A percentile compares a stretch with the other conserved stretches of the same genome.
Evolutionary conservation across 2,329 filamentous ascomycete genomes (phyloP).

Genomic region (Xylariaceae sp.): DNA sequence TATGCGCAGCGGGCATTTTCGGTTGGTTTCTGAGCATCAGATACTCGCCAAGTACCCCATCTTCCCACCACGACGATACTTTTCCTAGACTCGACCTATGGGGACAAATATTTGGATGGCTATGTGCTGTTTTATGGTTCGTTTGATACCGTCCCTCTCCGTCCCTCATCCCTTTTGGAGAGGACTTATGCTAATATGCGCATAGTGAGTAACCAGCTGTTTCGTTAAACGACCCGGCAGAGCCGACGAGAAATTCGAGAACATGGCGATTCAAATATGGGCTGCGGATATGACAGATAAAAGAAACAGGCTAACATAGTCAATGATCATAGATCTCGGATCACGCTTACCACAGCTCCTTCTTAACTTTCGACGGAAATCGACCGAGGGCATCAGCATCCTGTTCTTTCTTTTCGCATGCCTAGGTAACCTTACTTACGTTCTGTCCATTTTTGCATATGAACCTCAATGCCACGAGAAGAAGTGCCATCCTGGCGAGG

Average conservation of each 20-base stretch:
- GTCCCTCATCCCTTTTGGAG: no score
- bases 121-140: slow-evolving; percentile 58
- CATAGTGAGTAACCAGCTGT: no score
- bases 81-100: slow-evolving; percentile 65
- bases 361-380: slow-evolving; percentile 88
- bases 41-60: slow-evolving; percentile 34
- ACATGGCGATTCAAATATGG: no score
- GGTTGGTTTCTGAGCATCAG: slow-evolving; percentile 76
- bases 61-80: slow-evolving; percentile 39
- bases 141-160: no score
- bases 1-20: slow-evolving; percentile 75
- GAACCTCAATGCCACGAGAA: slow-evolving; percentile 62
- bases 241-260: no score
- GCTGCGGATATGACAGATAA: no score
- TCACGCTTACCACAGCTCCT: slow-evolving; percentile 86
- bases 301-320: no score
- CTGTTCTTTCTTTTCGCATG: slow-evolving; percentile 97
- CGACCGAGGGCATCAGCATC: slow-evolving; percentile 87
- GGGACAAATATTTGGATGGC: slow-evolving; percentile 90
- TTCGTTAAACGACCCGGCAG: no score
- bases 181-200: no score
- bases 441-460: slow-evolving; percentile 86
- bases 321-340: slow-evolving; percentile 77
- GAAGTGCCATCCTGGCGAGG: slow-evolving; percentile 63
- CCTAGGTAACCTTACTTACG: slow-evolving; percentile 90